Conservation (phyloP, 2,329 filamentous ascomycete genomes). For the Simplicillium sp. region DNA sequence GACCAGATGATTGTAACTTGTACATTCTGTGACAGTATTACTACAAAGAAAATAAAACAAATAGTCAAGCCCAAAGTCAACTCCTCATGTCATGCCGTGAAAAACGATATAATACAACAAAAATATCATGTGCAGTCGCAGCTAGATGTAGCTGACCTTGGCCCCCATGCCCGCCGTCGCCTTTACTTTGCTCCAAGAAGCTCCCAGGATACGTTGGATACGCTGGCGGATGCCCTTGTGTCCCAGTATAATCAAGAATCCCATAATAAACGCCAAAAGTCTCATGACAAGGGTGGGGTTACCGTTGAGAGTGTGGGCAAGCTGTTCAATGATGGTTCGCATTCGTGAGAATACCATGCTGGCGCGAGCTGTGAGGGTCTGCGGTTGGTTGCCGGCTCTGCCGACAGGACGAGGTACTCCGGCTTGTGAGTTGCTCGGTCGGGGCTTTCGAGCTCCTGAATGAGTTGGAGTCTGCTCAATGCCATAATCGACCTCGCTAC, state of each 20-base stretch:
- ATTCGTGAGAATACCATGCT: constrained; percentile 44
- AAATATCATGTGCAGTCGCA: constrained; percentile 7
- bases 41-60: constrained; percentile 7
- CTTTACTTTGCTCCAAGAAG: constrained; percentile 72
- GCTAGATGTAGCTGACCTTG: constrained; percentile 89
- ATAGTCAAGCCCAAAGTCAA: constrained; percentile 1
- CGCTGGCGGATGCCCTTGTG: constrained; percentile 66
- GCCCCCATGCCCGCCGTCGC: constrained; percentile 91
- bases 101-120: constrained; percentile 11
- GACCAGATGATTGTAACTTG: too few species aligned
- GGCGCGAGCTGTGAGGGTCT: constrained; percentile 37
- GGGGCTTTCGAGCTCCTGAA: constrained; percentile 23
- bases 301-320: constrained; percentile 40
- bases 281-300: constrained; percentile 49
- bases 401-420: constrained; percentile 16
- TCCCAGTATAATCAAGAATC: constrained; percentile 67
- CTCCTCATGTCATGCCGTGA: constrained; percentile 8
- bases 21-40: neutral
- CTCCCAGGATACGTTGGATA: constrained; percentile 56
- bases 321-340: constrained; percentile 38
- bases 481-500: constrained; percentile 59
- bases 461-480: constrained; percentile 45
- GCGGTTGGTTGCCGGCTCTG: constrained; percentile 17
- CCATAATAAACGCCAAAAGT: constrained; percentile 69
- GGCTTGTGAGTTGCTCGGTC: constrained; percentile 16